Evolutionary conservation across 768 basidiomycete genomes (phyloP), one percentile per base, ranked within the genome.

Genomic region (Tylopilus vinaceipallidus): DNA sequence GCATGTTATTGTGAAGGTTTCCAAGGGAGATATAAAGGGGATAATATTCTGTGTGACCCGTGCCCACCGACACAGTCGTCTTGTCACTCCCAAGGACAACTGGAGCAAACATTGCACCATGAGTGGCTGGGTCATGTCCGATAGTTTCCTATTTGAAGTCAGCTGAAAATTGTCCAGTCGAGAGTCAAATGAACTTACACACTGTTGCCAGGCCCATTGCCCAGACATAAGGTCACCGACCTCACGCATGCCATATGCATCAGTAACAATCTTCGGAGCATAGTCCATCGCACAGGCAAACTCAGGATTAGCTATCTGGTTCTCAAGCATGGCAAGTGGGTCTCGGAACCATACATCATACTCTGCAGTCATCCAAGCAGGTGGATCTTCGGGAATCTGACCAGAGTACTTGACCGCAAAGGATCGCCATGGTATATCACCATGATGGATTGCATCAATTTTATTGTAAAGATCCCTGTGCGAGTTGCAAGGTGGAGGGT

Each of bases 101-200:
- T 12, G 12, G 27, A 12, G 56, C 47, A 36, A 59, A 54, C 10
- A 48, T 56, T 0, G 54, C 47, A 0, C 59, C 57, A 35, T 64
- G 55, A 0, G 42, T 60, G 3, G 41, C 17, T 2, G 50, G 44
- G 42, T 66, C 53, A 1, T 29, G 16, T 0, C 56, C 49, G 47
- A 69, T 67, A 11, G 32, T 52, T 49, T 69, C 62, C 68, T 71
- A 16, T 5, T 9, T 29, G 27, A 4, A 9, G 27, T 6, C 10
- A 33, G 26, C 2, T 12, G 7, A 11, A 32, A 2, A 32, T 9
- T 14, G 32, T 32, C 8, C 32, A 42, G 17, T 12, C 5, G 14
- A 12, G 32, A 14, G 4, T 8, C 27, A 32, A 16, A 16, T 16
- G n/a, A 22, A 34, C 34, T 10, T 13, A 56, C 44, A 3, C 20